phyloP scores from a whole-genome alignment of 2,329 filamentous ascomycete genomes.

The Penicillium sp. region DNA sequence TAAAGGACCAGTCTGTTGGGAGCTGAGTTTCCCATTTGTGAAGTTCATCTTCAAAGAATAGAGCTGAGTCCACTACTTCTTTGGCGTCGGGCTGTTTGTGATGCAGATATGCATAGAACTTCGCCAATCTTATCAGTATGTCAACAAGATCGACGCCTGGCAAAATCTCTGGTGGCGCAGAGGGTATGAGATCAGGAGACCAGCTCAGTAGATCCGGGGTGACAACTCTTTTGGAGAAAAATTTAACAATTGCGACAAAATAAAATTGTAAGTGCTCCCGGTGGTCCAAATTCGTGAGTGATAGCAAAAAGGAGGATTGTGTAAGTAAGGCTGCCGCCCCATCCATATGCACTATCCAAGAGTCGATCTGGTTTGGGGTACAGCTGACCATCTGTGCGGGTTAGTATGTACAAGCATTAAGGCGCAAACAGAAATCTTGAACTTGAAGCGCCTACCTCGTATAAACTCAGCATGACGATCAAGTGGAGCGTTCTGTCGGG shows the following conservation, averaged over 20 bases:
- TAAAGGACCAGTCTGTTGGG: conserved; percentile 12
- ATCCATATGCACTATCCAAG: conserved; percentile 19
- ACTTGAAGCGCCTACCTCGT: conserved; percentile 15
- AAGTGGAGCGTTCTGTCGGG: conserved; percentile 12
- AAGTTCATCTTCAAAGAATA: conserved; percentile 15
- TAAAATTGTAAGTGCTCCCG: conserved; percentile 14
- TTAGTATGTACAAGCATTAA: not conserved
- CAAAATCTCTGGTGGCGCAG: not conserved
- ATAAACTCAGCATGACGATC: conserved; percentile 18
- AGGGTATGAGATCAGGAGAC: conserved; percentile 4
- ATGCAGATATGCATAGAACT: conserved; percentile 9
- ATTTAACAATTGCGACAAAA: conserved; percentile 15
- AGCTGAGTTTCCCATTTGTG: conserved; percentile 15
- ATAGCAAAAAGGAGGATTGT: conserved; percentile 4
- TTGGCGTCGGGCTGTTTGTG: conserved; percentile 1
- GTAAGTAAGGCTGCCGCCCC: conserved; percentile 16
- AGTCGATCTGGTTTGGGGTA: conserved; percentile 7
- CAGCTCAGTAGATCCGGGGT: conserved; percentile 12
- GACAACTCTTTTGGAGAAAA: conserved; percentile 10
- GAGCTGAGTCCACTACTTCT: conserved; percentile 1
- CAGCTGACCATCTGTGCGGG: conserved; percentile 18
- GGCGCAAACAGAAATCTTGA: not conserved
- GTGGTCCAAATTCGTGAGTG: not conserved
- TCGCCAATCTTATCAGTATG: conserved; percentile 17
- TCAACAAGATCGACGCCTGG: conserved; percentile 15